phyloP scores from a whole-genome alignment of 495 filamentous ascomycete genomes.

The Aspergillus saccharolyticus region DNA sequence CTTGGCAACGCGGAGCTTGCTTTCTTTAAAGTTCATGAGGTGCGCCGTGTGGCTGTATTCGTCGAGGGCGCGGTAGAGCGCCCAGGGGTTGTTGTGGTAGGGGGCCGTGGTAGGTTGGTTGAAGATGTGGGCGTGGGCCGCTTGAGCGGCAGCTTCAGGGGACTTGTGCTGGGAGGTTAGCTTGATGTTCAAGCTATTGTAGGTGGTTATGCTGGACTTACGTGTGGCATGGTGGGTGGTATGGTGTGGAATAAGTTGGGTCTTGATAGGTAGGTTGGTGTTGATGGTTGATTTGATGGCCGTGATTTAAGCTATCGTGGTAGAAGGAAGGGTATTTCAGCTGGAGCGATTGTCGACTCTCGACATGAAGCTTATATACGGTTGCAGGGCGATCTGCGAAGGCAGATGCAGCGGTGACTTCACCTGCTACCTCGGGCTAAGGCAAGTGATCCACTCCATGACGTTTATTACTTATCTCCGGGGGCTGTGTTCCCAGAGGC shows the following conservation, averaged over 20 bases:
- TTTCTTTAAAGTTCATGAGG: constrained; percentile 24
- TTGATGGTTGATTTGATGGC: not conserved
- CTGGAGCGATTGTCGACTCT: not conserved
- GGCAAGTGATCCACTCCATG: not conserved
- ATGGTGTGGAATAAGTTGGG: not conserved
- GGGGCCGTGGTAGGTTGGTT: constrained; percentile 10
- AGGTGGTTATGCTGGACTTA: constrained; percentile 1
- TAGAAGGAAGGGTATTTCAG: not conserved
- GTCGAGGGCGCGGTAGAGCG: constrained; percentile 21
- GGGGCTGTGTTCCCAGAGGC: too few relatives aligned
- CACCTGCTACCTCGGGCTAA: not conserved
- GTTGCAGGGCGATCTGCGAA: not conserved
- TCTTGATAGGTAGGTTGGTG: not conserved
- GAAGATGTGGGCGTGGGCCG: constrained; percentile 23
- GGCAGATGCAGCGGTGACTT: not conserved
- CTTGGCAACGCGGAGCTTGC: constrained; percentile 17
- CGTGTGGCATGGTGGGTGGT: not conserved
- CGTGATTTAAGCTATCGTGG: not conserved
- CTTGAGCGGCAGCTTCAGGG: constrained; percentile 3
- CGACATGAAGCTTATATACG: not conserved
- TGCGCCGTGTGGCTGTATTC: constrained; percentile 11
- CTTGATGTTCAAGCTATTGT: not conserved
- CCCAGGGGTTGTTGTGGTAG: constrained; percentile 23
- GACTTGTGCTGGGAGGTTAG: not conserved
- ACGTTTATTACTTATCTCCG: not conserved